These are phyloP conservation scores for Trifolium dubium DNA, from an alignment of 306 rosid genomes.

Conservation along the genomic window DNA sequence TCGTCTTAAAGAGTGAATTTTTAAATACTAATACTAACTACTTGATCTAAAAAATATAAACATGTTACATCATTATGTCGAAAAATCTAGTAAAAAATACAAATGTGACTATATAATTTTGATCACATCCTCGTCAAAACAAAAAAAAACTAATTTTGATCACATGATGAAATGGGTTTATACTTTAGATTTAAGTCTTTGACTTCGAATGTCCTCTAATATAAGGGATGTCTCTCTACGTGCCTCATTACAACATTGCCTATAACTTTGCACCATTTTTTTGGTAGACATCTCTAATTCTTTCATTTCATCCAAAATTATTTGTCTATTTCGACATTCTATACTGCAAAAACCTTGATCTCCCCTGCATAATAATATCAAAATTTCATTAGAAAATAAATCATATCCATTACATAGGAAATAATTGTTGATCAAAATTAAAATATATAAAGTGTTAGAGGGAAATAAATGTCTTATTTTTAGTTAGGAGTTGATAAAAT, in stretches of 20 bases:
- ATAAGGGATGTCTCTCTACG: constrained; percentile 45
- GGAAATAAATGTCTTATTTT: not conserved
- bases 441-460: not conserved
- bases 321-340: constrained; percentile 54
- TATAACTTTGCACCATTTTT: constrained; percentile 36
- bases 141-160: constrained; percentile 16
- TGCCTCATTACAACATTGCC: constrained; percentile 45
- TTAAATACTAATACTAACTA: no score
- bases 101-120: not conserved
- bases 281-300: constrained; percentile 44
- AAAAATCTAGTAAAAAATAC: not conserved
- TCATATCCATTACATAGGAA: no score
- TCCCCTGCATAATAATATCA: constrained; percentile 44
- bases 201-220: constrained; percentile 47
- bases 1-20: no score
- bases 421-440: no score
- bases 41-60: no score
- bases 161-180: constrained; percentile 20
- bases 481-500: not conserved
- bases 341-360: constrained; percentile 57
- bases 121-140: no score
- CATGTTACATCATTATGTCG: not conserved
- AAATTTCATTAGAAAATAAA: not conserved
- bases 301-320: constrained; percentile 49
- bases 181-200: constrained; percentile 48